Percentiles rank a stretch among this genome's conserved stretches.
phyloP scores from a whole-genome alignment of 805 yeast genomes.

The Candida fluviatilis region DNA sequence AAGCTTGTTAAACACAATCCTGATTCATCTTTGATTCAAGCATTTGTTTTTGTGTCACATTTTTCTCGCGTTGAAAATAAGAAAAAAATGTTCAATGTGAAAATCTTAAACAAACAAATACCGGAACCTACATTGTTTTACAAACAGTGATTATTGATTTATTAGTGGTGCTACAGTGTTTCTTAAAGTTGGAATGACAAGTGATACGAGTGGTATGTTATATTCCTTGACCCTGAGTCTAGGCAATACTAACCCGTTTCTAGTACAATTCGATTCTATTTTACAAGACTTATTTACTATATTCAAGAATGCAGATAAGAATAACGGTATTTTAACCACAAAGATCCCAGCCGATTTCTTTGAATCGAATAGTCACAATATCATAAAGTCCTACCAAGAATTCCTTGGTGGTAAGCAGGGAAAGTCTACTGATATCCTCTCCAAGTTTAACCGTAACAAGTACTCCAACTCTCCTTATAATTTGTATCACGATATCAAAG shows the following conservation, averaged over 20 bases:
- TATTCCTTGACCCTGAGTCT: neutral
- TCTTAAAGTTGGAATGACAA: slow-evolving; percentile 5
- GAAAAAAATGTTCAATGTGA: neutral
- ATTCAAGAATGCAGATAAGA: slow-evolving; percentile 22
- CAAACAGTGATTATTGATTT: neutral
- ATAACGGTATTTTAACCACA: slow-evolving; percentile 14
- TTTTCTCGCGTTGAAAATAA: slow-evolving; percentile 1
- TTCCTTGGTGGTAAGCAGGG: slow-evolving; percentile 25
- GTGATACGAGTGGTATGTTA: slow-evolving; percentile 3
- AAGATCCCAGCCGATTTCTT: slow-evolving; percentile 43
- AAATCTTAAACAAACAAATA: slow-evolving; percentile 1
- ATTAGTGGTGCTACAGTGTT: neutral
- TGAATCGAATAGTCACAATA: slow-evolving; percentile 41
- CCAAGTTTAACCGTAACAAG: slow-evolving; percentile 30
- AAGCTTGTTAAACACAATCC: too few species aligned
- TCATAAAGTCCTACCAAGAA: slow-evolving; percentile 39
- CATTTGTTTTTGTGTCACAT: neutral
- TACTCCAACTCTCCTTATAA: slow-evolving; percentile 49
- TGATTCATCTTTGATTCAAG: too few species aligned
- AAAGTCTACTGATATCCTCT: slow-evolving; percentile 37
- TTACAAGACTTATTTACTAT: slow-evolving; percentile 22
- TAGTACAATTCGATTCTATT: slow-evolving; percentile 10
- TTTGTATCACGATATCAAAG: slow-evolving; percentile 63
- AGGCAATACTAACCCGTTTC: slow-evolving; percentile 6
- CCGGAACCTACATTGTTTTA: neutral